Evolutionary conservation across 192 early-diverging fungal genomes (phyloP).

Genomic region (Coemansia sp.): DNA sequence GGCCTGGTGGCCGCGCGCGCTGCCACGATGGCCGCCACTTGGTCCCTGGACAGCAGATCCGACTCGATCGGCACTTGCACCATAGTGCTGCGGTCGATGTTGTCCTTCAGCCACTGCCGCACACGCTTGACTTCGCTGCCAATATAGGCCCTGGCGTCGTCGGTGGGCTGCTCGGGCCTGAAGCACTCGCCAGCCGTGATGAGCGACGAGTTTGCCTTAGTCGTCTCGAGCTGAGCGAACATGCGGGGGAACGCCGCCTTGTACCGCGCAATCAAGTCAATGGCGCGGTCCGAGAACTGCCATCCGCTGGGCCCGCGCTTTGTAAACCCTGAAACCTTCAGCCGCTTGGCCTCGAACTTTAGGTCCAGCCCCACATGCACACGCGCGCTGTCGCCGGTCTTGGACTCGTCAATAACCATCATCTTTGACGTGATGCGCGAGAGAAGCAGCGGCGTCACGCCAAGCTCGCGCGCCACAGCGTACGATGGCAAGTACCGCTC

Average conservation of each 20-base stretch:
- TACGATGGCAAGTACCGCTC: slow-evolving; percentile 66
- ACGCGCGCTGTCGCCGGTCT: slow-evolving; percentile 57
- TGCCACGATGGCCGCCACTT: slow-evolving; percentile 28
- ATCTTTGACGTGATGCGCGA: slow-evolving; percentile 87
- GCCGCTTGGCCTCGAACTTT: slow-evolving; percentile 85
- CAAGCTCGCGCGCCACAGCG: slow-evolving; percentile 67
- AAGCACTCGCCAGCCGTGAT: slow-evolving; percentile 37
- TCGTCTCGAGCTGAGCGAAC: slow-evolving; percentile 44
- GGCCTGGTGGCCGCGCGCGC: slow-evolving; percentile 4
- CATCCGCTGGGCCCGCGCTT: slow-evolving; percentile 75
- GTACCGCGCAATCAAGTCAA: slow-evolving; percentile 74
- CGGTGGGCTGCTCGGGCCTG: slow-evolving; percentile 3
- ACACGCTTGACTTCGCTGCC: slow-evolving; percentile 47
- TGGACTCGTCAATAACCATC: slow-evolving; percentile 57
- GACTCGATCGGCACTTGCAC: slow-evolving; percentile 39
- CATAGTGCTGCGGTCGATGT: slow-evolving; percentile 28
- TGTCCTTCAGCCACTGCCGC: slow-evolving; percentile 52
- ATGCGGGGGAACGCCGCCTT: slow-evolving; percentile 65
- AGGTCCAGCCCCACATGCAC: slow-evolving; percentile 84
- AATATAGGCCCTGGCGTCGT: slow-evolving; percentile 21
- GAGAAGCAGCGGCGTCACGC: slow-evolving; percentile 66
- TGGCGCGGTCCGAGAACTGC: slow-evolving; percentile 83
- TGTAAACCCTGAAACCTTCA: slow-evolving; percentile 89
- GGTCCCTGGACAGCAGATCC: slow-evolving; percentile 31
- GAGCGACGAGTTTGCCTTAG: slow-evolving; percentile 7